Evolutionary conservation across 495 filamentous ascomycete species (phyloP), one percentile per base, ranked within the genome.

Genomic region (Aspergillus incahuasiensis): DNA sequence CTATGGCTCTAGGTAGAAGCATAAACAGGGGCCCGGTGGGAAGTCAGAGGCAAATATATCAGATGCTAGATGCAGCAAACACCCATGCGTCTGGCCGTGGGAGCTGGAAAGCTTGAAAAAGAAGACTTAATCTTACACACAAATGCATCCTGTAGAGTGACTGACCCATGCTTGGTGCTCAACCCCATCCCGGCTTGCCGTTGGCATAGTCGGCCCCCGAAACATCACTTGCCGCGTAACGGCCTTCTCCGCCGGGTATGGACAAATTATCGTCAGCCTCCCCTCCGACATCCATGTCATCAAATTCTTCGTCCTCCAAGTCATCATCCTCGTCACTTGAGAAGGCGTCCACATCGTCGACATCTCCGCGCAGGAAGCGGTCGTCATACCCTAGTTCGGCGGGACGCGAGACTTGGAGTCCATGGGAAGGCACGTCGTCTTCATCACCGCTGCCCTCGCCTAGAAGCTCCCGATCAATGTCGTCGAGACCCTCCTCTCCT

Each of bases 381-480:
- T 71, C 68, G 25, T 63, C 68, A 41, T 65, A 63, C 20, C 67
- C 64, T 12, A 50, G 22, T 28, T 66, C 65, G 19, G 41, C 54
- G 15, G 61, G 48, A 9, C 58, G 63, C 20, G 43, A 45, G 34
- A 48, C 16, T 5, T 46, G 41, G 22, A 52, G 16, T 54, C 63
- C 28, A 35, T 55, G 39, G 54, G 68, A 55, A 39, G 65, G 18
- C 38, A 54, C 56, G 25, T 63, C 66, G 18, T 75, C 72, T 20
- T 79, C 74, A 3, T 77, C 75, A 6, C 70, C 74, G 16, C 75
- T 73, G 15, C 54, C 76, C 55, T 81, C 79, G 40, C 76, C 77
- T 3, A 79, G 69, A 11, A 78, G 64, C 55, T 79, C 79, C 19
- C 77, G 72, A 51, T 81, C 79, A 13, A 79, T 69, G 49, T 81